A percentile compares a stretch with the other conserved stretches of the same genome.
Conservation (phyloP, 164 flowering plant species). For the Berberis vulgaris region DNA sequence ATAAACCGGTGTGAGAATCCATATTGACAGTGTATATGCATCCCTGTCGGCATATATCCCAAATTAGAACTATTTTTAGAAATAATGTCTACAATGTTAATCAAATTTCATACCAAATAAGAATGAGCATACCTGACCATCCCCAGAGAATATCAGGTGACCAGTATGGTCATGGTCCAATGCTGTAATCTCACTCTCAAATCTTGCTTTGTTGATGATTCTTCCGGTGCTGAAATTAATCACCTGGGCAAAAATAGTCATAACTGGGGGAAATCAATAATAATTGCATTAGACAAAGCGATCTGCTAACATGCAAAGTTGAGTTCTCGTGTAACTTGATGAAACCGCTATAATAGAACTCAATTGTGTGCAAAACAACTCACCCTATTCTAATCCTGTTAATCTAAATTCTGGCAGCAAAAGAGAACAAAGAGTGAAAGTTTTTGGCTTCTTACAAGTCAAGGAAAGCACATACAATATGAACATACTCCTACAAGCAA, state of each 20-base stretch:
- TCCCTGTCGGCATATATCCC: slow-evolving; percentile 44
- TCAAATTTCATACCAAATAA: slow-evolving; percentile 1
- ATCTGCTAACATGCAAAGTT: too few relatives aligned
- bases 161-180: slow-evolving; percentile 98
- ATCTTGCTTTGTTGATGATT: slow-evolving; percentile 37
- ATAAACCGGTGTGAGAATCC: slow-evolving; percentile 62
- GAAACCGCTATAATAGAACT: too few relatives aligned
- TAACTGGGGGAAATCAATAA: too few relatives aligned
- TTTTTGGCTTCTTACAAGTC: too few relatives aligned
- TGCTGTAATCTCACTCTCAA: slow-evolving; percentile 66
- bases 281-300: too few relatives aligned
- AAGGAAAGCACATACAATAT: too few relatives aligned
- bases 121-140: slow-evolving; percentile 43
- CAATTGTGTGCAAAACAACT: too few relatives aligned
- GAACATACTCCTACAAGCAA: too few relatives aligned
- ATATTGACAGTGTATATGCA: slow-evolving; percentile 58
- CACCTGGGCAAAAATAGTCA: slow-evolving; percentile 39
- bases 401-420: too few relatives aligned
- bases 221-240: slow-evolving; percentile 96
- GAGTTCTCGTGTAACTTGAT: too few relatives aligned
- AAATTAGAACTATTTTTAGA: slow-evolving; percentile 1
- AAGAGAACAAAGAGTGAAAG: too few relatives aligned
- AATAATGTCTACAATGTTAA: background rate
- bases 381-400: too few relatives aligned
- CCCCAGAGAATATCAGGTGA: slow-evolving; percentile 90